Evolutionary conservation across 2,329 filamentous ascomycete species (phyloP).

Genomic region (Fusarium robinianum): DNA sequence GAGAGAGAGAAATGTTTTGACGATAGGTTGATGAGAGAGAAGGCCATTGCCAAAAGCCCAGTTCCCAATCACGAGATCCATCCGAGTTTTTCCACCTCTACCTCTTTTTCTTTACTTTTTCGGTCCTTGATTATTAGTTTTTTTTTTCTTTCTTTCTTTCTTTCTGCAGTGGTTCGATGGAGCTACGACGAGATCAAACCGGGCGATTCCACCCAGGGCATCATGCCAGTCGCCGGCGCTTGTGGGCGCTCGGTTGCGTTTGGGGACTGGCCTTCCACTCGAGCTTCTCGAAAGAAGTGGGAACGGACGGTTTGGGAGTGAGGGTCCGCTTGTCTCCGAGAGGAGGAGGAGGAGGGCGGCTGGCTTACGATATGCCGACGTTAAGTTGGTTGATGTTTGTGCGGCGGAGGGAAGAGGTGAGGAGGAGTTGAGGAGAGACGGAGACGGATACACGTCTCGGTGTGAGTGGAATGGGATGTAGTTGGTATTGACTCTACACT

Average conservation of each 20-base stretch:
- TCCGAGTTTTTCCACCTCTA: too few species aligned
- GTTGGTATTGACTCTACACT: too few species aligned
- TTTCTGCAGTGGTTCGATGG: conserved; percentile 19
- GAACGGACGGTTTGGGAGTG: conserved; percentile 2
- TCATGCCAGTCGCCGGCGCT: conserved; percentile 17
- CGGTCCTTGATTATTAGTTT: neutral
- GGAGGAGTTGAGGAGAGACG: too few species aligned
- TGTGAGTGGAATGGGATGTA: too few species aligned
- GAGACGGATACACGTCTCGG: too few species aligned
- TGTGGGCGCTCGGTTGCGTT: conserved; percentile 7
- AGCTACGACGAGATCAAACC: conserved; percentile 13
- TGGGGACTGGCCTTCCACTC: conserved; percentile 17
- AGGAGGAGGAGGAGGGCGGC: neutral
- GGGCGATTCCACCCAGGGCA: conserved; percentile 11
- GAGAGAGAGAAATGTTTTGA: neutral
- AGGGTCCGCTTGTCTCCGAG: neutral
- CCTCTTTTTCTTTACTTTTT: conserved; percentile 2
- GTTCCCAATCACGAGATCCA: too few species aligned
- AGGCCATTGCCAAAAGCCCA: too few species aligned
- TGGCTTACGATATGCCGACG: neutral
- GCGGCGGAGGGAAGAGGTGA: too few species aligned
- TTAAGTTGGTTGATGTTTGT: too few species aligned
- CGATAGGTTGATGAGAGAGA: too few species aligned
- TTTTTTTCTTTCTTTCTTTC: conserved; percentile 2
- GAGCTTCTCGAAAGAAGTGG: conserved; percentile 34